Conservation (phyloP, 805 yeast species). For the Candida michaelii region DNA sequence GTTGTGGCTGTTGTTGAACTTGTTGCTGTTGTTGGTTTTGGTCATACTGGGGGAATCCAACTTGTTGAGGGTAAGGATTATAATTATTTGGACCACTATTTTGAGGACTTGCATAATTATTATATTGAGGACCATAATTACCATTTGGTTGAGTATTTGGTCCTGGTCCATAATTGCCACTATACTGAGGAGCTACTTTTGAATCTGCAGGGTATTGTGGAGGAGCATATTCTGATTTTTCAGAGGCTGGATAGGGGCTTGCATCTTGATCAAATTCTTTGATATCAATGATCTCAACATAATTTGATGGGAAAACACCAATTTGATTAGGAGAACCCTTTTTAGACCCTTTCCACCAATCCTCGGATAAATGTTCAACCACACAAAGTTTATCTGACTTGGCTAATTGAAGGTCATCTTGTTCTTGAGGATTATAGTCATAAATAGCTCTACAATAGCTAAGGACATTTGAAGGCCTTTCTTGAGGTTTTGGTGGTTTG, state of each 20-base stretch:
- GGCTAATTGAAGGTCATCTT: slow-evolving; percentile 65
- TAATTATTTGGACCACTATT: slow-evolving; percentile 2
- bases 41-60: slow-evolving; percentile 16
- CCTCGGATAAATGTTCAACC: slow-evolving; percentile 69
- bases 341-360: slow-evolving; percentile 87
- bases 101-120: slow-evolving; percentile 5
- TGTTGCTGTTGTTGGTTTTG: slow-evolving; percentile 8
- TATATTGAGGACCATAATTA: not conserved
- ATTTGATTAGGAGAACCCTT: slow-evolving; percentile 38
- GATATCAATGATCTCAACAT: slow-evolving; percentile 52
- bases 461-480: slow-evolving; percentile 9
- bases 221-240: slow-evolving; percentile 18
- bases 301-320: slow-evolving; percentile 91
- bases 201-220: slow-evolving; percentile 19
- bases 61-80: slow-evolving; percentile 8
- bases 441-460: slow-evolving; percentile 64
- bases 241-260: slow-evolving; percentile 14
- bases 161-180: not conserved
- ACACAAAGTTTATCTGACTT: slow-evolving; percentile 72
- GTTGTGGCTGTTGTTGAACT: slow-evolving; percentile 17
- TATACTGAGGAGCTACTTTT: slow-evolving; percentile 15
- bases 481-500: not conserved
- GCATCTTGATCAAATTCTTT: slow-evolving; percentile 25
- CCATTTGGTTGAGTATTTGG: not conserved
- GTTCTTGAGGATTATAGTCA: slow-evolving; percentile 71